phyloP scores from a whole-genome alignment of 1,139 yeast species.

The Saccharomycopsis hybrid region DNA sequence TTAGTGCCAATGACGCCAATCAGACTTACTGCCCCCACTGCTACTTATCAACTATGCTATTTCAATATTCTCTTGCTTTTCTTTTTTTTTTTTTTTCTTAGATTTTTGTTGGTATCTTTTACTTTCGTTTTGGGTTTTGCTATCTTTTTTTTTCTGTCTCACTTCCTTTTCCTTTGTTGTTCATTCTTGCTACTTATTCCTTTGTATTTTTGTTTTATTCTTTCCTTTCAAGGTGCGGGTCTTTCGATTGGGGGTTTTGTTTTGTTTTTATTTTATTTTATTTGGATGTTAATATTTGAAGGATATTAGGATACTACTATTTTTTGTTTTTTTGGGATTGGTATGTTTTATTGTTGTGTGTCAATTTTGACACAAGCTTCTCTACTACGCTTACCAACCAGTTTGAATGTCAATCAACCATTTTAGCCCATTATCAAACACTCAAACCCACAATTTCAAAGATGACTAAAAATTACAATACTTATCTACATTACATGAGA shows the following conservation, averaged over 20 bases:
- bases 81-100: background rate
- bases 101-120: background rate
- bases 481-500: conserved; percentile 22
- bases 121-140: background rate
- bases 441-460: background rate
- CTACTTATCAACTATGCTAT: background rate
- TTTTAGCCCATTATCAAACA: too few species aligned
- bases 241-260: too few species aligned
- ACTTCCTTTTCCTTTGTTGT: background rate
- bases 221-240: background rate
- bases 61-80: background rate
- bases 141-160: conserved; percentile 1
- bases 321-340: too few species aligned
- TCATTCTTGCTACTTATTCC: background rate
- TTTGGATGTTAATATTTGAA: too few species aligned
- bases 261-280: too few species aligned
- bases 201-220: background rate
- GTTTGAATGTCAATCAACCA: too few species aligned
- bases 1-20: too few species aligned
- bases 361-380: too few species aligned
- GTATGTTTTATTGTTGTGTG: too few species aligned
- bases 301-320: too few species aligned
- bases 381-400: too few species aligned
- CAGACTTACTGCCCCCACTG: too few species aligned
- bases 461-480: conserved; percentile 15